These are phyloP conservation scores for Yamadazyma ubonensis DNA, from an alignment of 805 yeast species.

Conservation along the genomic window DNA sequence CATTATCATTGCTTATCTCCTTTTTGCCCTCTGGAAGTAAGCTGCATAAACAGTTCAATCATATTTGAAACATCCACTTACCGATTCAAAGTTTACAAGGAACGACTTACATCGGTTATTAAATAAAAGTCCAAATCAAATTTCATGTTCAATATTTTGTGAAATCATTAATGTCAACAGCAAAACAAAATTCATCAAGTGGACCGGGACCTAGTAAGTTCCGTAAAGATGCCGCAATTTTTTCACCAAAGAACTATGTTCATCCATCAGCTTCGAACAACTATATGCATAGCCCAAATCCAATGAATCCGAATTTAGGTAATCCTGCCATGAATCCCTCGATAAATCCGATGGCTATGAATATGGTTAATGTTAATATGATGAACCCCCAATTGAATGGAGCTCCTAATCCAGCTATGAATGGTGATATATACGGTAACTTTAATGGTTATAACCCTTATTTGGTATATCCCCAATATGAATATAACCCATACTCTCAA, in stretches of 20 bases:
- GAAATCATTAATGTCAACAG: conserved; percentile 17
- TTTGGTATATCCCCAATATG: conserved; percentile 3
- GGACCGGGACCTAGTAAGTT: conserved; percentile 33
- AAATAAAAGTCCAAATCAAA: neutral
- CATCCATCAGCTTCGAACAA: conserved; percentile 13
- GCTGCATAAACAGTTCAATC: neutral
- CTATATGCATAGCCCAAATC: conserved; percentile 6
- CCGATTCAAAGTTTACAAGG: neutral
- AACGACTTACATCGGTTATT: neutral
- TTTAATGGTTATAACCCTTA: conserved; percentile 9
- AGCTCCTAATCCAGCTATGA: conserved; percentile 2
- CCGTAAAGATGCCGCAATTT: conserved; percentile 40
- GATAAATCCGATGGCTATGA: conserved; percentile 10
- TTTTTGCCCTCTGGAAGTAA: neutral
- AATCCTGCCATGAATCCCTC: conserved; percentile 1
- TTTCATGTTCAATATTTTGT: conserved; percentile 8
- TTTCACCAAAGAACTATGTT: conserved; percentile 28
- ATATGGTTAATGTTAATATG: conserved; percentile 10
- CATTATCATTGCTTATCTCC: conserved; percentile 1
- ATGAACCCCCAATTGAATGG: conserved; percentile 9
- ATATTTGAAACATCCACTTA: too few species aligned
- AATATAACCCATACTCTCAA: conserved; percentile 8
- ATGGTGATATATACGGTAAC: conserved; percentile 4
- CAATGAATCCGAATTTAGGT: conserved; percentile 8
- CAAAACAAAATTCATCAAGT: conserved; percentile 26